phyloP scores from a whole-genome alignment of 495 filamentous ascomycete genomes.

The Tetracladium marchalianum region DNA sequence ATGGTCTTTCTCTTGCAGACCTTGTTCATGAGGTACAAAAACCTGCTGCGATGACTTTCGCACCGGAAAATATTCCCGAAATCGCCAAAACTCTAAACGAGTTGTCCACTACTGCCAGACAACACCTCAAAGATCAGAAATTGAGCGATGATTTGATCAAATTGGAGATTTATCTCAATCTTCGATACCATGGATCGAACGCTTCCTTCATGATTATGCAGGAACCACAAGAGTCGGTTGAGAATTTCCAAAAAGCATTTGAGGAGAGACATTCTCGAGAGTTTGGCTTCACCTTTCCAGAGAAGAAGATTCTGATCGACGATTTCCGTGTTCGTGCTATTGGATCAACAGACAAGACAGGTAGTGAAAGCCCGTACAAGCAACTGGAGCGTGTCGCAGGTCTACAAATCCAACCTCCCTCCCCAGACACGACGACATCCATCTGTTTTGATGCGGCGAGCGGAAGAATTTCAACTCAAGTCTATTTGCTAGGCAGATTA shows the following conservation, averaged over 20 bases:
- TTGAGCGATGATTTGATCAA: constrained; percentile 26
- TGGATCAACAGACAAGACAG: constrained; percentile 21
- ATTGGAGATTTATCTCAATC: constrained; percentile 41
- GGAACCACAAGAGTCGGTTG: constrained; percentile 31
- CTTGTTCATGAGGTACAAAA: constrained; percentile 44
- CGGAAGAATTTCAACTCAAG: constrained; percentile 4
- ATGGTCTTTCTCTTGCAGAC: constrained; percentile 43
- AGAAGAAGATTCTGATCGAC: constrained; percentile 38
- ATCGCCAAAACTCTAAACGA: no score
- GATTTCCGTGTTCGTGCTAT: constrained; percentile 41
- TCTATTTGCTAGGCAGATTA: constrained; percentile 10
- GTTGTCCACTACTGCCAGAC: constrained; percentile 14
- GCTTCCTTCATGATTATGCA: constrained; percentile 45
- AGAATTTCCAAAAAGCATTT: constrained; percentile 22
- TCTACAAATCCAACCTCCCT: no score
- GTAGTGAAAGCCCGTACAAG: constrained; percentile 6
- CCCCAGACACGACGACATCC: background rate
- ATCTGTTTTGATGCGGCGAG: no score
- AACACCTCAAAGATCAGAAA: constrained; percentile 27
- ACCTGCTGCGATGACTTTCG: constrained; percentile 14
- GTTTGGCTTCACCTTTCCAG: constrained; percentile 39
- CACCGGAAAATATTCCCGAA: constrained; percentile 7
- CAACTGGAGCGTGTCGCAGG: no score
- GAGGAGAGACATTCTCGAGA: constrained; percentile 37
- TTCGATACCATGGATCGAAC: constrained; percentile 44